Base-by-base conservation (phyloP, 352 stramenopile species). In the Globisporangium lucens region DNA sequence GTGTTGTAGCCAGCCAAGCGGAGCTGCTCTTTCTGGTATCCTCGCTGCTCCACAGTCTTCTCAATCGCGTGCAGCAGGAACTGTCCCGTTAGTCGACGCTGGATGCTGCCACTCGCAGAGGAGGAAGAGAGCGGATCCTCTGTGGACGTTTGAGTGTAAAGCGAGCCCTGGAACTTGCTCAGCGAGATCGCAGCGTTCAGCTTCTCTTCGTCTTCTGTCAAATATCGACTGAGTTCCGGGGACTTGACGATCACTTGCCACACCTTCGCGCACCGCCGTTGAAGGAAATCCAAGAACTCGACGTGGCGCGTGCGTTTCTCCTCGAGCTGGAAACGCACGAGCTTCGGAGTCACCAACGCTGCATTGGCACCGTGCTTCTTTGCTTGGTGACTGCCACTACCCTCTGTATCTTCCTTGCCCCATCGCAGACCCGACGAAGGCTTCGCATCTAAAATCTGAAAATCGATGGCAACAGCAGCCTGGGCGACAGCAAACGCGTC, bases 261-360 rank as follows among this genome's bases (percentile, higher is more conserved):
- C 8, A 90, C 82, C 9, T 74, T 71, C 5, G 56, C 68, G 66
- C 84, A 93, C 7, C 82, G 83, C 43, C 74, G 78, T 43, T 90
- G 75, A 29, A 96, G 53, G 52, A 96, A 96, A 7, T 72, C 62
- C 33, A 92, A 62, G 35, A 94, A 93, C 29, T 79, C 72, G 22
- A 75, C 66, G 36, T 89, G 83, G 13, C 83, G 78, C 60, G 75
- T 74, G 24, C 72, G 71, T 61, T 96, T 96, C 63, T 96, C 86
- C 71, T 94, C 82, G 9, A 96, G 70, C 59, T 96, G 88, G 58
- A 90, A 94, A 7, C 87, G 85, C 53, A 94, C 83, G n/a, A 96
- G 75, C 56, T 94, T 94, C 0, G 88, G 88, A 27, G 87, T 93
- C 13, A 90, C 80, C 4, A 77, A 74, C 4, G 74, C 72, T 35